Evolutionary conservation across 2,329 filamentous ascomycete species (phyloP).

Genomic region (Orbilia oligospora): DNA sequence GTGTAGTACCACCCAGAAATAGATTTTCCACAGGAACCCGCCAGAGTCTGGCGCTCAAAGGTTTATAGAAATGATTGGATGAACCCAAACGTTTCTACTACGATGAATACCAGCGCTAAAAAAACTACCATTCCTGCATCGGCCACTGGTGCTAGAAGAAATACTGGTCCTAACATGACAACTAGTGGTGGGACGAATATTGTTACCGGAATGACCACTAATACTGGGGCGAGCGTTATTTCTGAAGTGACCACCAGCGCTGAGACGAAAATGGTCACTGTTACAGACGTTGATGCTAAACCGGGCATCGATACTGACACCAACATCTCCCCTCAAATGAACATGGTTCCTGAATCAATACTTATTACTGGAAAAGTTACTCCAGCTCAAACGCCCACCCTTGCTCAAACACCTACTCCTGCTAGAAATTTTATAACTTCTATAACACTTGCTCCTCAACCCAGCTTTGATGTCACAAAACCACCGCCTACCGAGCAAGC

Average conservation of each 20-base stretch:
- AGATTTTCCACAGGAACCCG: slow-evolving; percentile 2
- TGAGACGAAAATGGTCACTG: too few relatives aligned
- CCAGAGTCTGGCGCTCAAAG: neutral
- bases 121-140: neutral
- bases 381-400: too few relatives aligned
- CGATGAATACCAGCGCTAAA: neutral
- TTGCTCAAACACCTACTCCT: too few relatives aligned
- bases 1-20: slow-evolving; percentile 13
- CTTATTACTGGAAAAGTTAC: too few relatives aligned
- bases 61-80: neutral
- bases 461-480: neutral
- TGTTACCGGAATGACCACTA: neutral
- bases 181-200: neutral
- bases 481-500: neutral
- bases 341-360: too few relatives aligned
- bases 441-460: neutral
- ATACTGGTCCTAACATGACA: too few relatives aligned
- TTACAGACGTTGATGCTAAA: too few relatives aligned
- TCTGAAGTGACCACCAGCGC: neutral
- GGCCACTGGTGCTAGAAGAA: neutral
- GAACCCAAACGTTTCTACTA: neutral
- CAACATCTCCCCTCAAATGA: too few relatives aligned
- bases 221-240: neutral
- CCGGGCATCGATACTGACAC: too few relatives aligned
- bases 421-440: neutral